phyloP scores from a whole-genome alignment of 371 early-diverging fungal genomes.

The Conidiobolus incongruus region DNA sequence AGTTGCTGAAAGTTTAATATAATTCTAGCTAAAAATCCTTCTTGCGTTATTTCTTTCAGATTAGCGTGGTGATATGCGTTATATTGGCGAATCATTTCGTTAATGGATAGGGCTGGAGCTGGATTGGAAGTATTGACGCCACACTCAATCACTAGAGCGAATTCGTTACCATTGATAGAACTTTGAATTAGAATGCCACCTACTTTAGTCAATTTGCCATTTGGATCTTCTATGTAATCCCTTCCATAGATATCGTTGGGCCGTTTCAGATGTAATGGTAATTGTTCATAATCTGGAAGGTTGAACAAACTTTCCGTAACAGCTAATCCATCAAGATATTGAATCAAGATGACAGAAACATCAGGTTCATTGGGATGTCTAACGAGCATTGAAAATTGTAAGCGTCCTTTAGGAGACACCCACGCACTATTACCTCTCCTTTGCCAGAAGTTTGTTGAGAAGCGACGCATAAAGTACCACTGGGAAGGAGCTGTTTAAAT shows the following conservation, averaged over 20 bases:
- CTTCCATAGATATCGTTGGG: constrained; percentile 82
- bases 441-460: constrained; percentile 55
- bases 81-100: constrained; percentile 36
- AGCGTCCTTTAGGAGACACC: constrained; percentile 77
- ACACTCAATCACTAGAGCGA: constrained; percentile 54
- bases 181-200: constrained; percentile 79
- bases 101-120: constrained; percentile 62
- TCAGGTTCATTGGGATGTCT: constrained; percentile 29
- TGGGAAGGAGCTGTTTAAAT: constrained; percentile 14
- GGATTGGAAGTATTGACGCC: constrained; percentile 69
- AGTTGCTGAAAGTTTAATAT: constrained; percentile 45
- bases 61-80: constrained; percentile 17
- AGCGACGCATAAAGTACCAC: constrained; percentile 56
- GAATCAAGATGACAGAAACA: constrained; percentile 55
- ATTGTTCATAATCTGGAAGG: constrained; percentile 41
- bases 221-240: constrained; percentile 4
- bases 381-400: constrained; percentile 63
- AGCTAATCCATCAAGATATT: constrained; percentile 70
- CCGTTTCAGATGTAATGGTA: constrained; percentile 81
- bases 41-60: constrained; percentile 26
- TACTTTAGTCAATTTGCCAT: constrained; percentile 31
- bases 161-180: constrained; percentile 33
- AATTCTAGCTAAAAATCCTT: constrained; percentile 47
- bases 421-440: constrained; percentile 80
- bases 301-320: constrained; percentile 51